Evolutionary conservation across 2,329 filamentous ascomycete genomes (phyloP), one percentile per base, ranked within the genome.

Genomic region (Elsinoe arachidis): DNA sequence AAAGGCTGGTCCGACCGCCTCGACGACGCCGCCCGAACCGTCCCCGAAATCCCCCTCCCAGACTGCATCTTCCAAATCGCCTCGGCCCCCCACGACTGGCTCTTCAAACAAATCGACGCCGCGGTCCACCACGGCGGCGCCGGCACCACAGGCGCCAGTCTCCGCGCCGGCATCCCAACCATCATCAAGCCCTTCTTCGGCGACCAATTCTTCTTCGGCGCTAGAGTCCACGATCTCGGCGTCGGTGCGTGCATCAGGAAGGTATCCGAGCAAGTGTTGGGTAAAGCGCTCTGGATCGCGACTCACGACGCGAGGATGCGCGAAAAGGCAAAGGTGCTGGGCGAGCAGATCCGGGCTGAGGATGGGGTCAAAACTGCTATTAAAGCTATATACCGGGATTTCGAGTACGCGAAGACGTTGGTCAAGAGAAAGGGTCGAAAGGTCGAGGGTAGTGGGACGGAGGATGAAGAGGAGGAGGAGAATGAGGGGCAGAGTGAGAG

Each of bases 151-250:
- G 93, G 93, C 1, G 93, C 93, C 0, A 95, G 90, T 70, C 76
- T 99, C 51, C 81, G 93, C 55, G 91, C 91, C 0, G 93, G 93
- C 1, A 83, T 96, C 4, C 93, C 93, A 0, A 97, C 93, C 0
- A 91, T 99, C 62, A 87, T 97, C 68, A 88, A 92, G 60, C 93
- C 93, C 0, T 99, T 97, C 76, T 99, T 99, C 68, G 93, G 93
- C 4, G 93, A 99, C 66, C 93, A 99, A 69, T 96, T 87, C 78
- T 99, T 99, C 77, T 97, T 95, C 65, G 93, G 90, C 5, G 82
- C 80, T 30, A 81, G 93, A 3, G 87, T 97, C 1, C 90, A 97
- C 70, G 92, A 97, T 66, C 78, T 99, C 5, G 92, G 93, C 0
- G 93, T 97, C 1, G 93, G 93, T 0, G 85, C 96, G 17, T 89